phyloP scores from a whole-genome alignment of 495 filamentous ascomycete genomes.

The Penicillium turbatum region DNA sequence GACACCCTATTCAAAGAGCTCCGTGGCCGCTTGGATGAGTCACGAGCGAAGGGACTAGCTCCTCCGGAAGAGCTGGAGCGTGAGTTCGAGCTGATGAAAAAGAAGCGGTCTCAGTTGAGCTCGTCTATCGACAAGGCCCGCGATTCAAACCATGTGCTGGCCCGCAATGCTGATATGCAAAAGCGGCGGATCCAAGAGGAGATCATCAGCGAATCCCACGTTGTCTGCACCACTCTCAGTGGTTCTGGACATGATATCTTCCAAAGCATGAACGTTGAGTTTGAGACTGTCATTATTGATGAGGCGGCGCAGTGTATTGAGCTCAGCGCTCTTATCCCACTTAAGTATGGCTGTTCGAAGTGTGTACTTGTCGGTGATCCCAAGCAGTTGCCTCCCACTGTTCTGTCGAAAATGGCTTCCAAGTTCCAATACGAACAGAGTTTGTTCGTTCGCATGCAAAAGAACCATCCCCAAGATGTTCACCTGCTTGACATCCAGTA shows the following conservation, averaged over 20 bases:
- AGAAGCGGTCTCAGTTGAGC: constrained; percentile 71
- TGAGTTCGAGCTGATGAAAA: constrained; percentile 70
- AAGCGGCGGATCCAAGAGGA: constrained; percentile 82
- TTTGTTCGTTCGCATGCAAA: constrained; percentile 96
- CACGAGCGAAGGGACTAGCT: constrained; percentile 58
- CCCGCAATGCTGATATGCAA: constrained; percentile 78
- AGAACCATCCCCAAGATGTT: constrained; percentile 82
- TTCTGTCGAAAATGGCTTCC: constrained; percentile 87
- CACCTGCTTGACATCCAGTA: constrained; percentile 95
- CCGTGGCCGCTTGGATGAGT: constrained; percentile 65
- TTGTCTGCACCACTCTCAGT: constrained; percentile 92
- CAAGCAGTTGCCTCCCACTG: constrained; percentile 93
- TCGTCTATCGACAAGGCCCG: constrained; percentile 78
- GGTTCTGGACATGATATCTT: constrained; percentile 98
- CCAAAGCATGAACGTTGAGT: constrained; percentile 87
- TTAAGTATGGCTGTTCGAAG: constrained; percentile 96
- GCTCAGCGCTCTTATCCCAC: constrained; percentile 89
- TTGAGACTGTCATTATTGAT: constrained; percentile 97
- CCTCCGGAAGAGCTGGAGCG: constrained; percentile 60
- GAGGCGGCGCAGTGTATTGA: constrained; percentile 98
- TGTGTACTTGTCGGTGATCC: constrained; percentile 97
- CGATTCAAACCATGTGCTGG: constrained; percentile 71
- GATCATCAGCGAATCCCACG: constrained; percentile 82
- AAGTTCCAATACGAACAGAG: constrained; percentile 95
- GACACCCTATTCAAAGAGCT: constrained; percentile 65